phyloP scores from a whole-genome alignment of 148 eudicot species.

The Simmondsia chinensis region DNA sequence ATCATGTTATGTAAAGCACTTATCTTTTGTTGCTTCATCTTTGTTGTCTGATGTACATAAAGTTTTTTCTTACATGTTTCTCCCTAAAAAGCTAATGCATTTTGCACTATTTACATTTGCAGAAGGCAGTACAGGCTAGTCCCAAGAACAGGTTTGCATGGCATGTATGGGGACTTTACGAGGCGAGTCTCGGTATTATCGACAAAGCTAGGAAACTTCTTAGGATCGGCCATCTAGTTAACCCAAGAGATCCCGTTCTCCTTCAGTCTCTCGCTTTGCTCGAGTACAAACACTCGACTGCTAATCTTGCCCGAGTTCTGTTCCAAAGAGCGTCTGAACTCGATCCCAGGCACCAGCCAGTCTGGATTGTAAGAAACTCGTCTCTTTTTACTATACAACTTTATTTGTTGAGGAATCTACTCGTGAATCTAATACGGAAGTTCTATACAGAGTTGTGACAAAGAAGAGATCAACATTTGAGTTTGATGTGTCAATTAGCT shows the following conservation, averaged over 20 bases:
- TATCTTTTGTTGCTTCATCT: neutral
- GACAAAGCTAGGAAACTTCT: constrained; percentile 68
- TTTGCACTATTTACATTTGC: constrained; percentile 14
- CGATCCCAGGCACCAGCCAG: constrained; percentile 89
- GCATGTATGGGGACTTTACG: constrained; percentile 98
- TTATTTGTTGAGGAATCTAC: neutral
- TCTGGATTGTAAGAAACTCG: constrained; percentile 71
- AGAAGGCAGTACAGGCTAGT: constrained; percentile 92
- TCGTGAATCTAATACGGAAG: no score
- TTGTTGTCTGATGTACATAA: neutral
- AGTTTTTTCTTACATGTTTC: neutral
- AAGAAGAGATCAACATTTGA: no score
- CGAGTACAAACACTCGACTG: constrained; percentile 66
- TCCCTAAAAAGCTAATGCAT: no score
- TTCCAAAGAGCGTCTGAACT: constrained; percentile 73
- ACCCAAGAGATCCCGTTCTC: constrained; percentile 95
- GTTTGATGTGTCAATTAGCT: no score
- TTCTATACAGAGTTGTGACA: no score
- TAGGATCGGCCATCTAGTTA: constrained; percentile 78
- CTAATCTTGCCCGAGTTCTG: constrained; percentile 65
- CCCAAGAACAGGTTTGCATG: constrained; percentile 98
- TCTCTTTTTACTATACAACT: neutral
- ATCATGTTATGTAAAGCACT: no score
- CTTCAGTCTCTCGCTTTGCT: constrained; percentile 85
- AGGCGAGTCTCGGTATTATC: constrained; percentile 56